Percentiles rank a stretch among this genome's conserved stretches.
phyloP scores from a whole-genome alignment of 345 rosid species.

The Lumnitzera littorea region DNA sequence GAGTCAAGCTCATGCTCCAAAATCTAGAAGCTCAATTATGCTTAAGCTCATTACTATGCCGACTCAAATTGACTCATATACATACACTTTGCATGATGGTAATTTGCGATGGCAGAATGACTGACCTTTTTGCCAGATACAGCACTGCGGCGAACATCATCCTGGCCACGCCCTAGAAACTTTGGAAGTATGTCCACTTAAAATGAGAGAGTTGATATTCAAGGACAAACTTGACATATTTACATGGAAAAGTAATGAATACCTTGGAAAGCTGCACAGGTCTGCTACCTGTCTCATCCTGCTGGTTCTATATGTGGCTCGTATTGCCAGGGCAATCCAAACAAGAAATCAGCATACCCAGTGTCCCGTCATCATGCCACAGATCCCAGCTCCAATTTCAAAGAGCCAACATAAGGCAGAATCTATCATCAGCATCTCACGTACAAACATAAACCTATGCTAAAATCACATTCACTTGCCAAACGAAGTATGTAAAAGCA shows the following conservation, averaged over 20 bases:
- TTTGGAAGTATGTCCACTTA: slow-evolving; percentile 11
- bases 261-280: slow-evolving; percentile 98
- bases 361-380: slow-evolving; percentile 63
- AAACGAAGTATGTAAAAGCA: not conserved
- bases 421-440: slow-evolving; percentile 55
- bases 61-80: no score
- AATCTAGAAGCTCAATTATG: no score
- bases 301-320: slow-evolving; percentile 75
- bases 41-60: no score
- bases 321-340: slow-evolving; percentile 59
- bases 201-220: not conserved
- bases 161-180: slow-evolving; percentile 78
- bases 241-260: not conserved
- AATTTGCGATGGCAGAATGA: not conserved
- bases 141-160: slow-evolving; percentile 82
- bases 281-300: slow-evolving; percentile 58
- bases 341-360: slow-evolving; percentile 44
- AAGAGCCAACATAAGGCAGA: slow-evolving; percentile 86
- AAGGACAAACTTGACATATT: not conserved
- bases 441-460: slow-evolving; percentile 6
- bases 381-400: slow-evolving; percentile 95
- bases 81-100: not conserved
- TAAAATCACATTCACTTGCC: not conserved
- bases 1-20: no score
- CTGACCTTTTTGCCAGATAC: slow-evolving; percentile 94